phyloP scores from a whole-genome alignment of 108 stramenopile species.

The Nitzschia inconspicua region DNA sequence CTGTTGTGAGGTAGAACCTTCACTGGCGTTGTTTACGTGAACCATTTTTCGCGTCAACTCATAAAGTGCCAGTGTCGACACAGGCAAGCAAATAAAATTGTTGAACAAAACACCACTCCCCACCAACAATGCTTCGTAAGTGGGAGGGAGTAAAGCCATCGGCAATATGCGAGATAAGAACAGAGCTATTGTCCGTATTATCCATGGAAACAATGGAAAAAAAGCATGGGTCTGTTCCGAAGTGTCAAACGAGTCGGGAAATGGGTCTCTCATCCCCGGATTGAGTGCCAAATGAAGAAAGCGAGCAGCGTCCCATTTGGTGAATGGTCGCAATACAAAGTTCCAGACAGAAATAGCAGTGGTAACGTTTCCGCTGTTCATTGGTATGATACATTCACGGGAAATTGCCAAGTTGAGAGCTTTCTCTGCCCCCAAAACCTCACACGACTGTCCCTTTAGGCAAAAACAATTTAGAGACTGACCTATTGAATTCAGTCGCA shows the following conservation, averaged over 20 bases:
- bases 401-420: not conserved
- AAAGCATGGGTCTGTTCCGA: constrained; percentile 87
- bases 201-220: constrained; percentile 67
- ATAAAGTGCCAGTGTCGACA: constrained; percentile 55
- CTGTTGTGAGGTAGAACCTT: not conserved
- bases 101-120: constrained; percentile 56
- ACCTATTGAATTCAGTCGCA: constrained; percentile 33
- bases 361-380: not conserved
- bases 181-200: constrained; percentile 45
- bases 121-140: constrained; percentile 58
- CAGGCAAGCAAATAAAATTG: constrained; percentile 38
- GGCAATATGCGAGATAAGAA: constrained; percentile 33
- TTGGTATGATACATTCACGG: not conserved
- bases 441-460: constrained; percentile 50
- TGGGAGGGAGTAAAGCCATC: constrained; percentile 42
- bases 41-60: constrained; percentile 60
- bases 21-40: not conserved
- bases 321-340: constrained; percentile 62
- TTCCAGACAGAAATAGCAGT: constrained; percentile 26
- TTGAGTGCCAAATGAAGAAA: constrained; percentile 60
- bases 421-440: not conserved
- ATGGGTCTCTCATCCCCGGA: constrained; percentile 51
- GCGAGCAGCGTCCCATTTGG: constrained; percentile 83
- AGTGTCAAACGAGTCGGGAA: not conserved
- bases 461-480: constrained; percentile 69